Percentiles rank a stretch among this genome's conserved stretches.
phyloP scores from a whole-genome alignment of 306 rosid species.

The Elaeagnus macrophylla region DNA sequence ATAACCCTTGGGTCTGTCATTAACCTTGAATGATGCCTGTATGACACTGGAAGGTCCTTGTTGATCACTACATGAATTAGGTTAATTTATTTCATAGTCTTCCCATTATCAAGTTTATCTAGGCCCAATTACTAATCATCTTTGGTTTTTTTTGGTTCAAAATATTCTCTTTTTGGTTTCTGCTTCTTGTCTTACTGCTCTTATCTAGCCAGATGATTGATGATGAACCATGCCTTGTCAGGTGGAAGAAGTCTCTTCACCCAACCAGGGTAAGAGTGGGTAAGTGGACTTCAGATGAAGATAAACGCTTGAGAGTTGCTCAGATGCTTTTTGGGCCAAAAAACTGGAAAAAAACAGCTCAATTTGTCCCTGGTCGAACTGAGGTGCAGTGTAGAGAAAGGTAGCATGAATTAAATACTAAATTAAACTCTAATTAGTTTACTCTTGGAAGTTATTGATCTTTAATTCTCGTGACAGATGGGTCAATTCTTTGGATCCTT shows the following conservation, averaged over 20 bases:
- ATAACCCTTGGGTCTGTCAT: too few species aligned
- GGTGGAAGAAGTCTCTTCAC: constrained; percentile 82
- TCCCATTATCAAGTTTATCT: neutral
- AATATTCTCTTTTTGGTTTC: neutral
- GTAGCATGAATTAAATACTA: constrained; percentile 25
- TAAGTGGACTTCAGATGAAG: constrained; percentile 63
- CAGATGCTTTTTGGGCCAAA: constrained; percentile 79
- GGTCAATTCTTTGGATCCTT: constrained; percentile 73
- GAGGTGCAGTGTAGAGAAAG: constrained; percentile 96
- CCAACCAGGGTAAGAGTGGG: constrained; percentile 66
- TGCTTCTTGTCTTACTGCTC: too few species aligned
- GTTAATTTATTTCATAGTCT: too few species aligned
- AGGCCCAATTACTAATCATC: neutral
- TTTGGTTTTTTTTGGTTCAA: neutral
- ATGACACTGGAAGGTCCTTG: too few species aligned
- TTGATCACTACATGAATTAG: too few species aligned
- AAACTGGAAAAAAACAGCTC: constrained; percentile 79
- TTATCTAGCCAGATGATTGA: too few species aligned
- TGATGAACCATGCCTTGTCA: constrained; percentile 9
- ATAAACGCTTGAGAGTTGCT: constrained; percentile 66
- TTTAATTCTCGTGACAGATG: constrained; percentile 49
- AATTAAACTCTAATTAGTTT: constrained; percentile 5
- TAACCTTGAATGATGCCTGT: too few species aligned
- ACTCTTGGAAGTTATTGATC: constrained; percentile 14
- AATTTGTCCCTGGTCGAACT: constrained; percentile 76